These are phyloP conservation scores for Scolecobasidium constrictum DNA, from an alignment of 2,329 filamentous ascomycete species.

Conservation along the genomic window DNA sequence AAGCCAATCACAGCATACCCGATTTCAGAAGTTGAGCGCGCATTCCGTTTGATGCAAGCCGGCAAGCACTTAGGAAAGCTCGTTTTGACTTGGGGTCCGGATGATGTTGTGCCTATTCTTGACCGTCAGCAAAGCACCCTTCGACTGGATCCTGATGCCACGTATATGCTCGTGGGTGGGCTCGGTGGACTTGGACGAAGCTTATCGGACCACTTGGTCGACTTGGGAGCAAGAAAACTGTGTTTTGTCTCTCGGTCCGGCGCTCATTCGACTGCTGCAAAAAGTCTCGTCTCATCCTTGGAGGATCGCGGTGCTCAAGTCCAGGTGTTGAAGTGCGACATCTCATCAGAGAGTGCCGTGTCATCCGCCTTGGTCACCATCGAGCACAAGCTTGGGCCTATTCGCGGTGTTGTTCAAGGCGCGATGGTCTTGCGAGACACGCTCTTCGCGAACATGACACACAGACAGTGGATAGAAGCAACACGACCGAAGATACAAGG, in stretches of 20 bases:
- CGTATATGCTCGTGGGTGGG: constrained; percentile 20
- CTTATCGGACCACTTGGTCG: constrained; percentile 18
- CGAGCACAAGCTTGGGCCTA: constrained; percentile 13
- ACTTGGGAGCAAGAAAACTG: constrained; percentile 17
- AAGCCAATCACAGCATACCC: neutral
- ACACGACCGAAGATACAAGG: constrained; percentile 20
- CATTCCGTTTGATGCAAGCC: neutral
- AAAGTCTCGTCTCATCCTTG: neutral
- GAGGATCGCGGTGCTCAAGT: constrained; percentile 1
- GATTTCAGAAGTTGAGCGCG: neutral
- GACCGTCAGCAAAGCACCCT: constrained; percentile 4
- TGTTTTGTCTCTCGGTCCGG: constrained; percentile 14
- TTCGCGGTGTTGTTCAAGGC: constrained; percentile 34
- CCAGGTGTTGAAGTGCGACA: constrained; percentile 8
- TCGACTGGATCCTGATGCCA: constrained; percentile 12
- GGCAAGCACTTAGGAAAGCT: constrained; percentile 4
- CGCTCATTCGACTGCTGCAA: constrained; percentile 3
- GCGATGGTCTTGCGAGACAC: constrained; percentile 31
- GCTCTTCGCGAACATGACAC: constrained; percentile 11
- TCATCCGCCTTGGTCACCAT: neutral
- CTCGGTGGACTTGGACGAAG: constrained; percentile 19
- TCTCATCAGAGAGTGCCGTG: constrained; percentile 4
- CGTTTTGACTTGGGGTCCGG: neutral
- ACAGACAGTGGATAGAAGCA: constrained; percentile 6
- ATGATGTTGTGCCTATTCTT: neutral